These are phyloP conservation scores for Alternaria longipes DNA, from an alignment of 2,329 filamentous ascomycete genomes.

Conservation along the genomic window DNA sequence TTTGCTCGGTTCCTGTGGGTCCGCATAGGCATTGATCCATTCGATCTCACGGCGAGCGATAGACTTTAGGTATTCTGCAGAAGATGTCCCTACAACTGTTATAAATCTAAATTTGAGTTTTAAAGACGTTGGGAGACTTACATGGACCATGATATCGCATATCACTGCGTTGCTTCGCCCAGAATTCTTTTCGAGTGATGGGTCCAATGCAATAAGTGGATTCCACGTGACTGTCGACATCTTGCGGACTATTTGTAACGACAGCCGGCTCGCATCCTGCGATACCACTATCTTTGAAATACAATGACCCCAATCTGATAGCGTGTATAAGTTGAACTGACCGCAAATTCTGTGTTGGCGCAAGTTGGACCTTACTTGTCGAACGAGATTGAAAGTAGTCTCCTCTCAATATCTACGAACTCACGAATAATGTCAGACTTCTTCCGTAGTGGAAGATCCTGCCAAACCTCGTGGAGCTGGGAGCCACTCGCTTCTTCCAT, in stretches of 20 bases:
- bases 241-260: conserved; percentile 27
- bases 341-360: conserved; percentile 30
- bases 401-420: conserved; percentile 42
- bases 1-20: conserved; percentile 34
- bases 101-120: conserved; percentile 13
- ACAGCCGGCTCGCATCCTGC: conserved; percentile 44
- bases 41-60: conserved; percentile 47
- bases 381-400: conserved; percentile 43
- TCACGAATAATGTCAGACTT: conserved; percentile 35
- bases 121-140: conserved; percentile 19
- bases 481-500: conserved; percentile 43
- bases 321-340: conserved; percentile 24
- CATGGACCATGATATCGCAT: conserved; percentile 38
- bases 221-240: conserved; percentile 23
- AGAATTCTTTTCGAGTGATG: conserved; percentile 36
- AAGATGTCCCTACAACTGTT: conserved; percentile 31
- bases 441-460: conserved; percentile 27
- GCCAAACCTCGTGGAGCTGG: conserved; percentile 35
- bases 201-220: conserved; percentile 36
- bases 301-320: conserved; percentile 31
- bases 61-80: conserved; percentile 35
- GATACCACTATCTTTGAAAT: conserved; percentile 32
- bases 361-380: conserved; percentile 26
- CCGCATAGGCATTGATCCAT: conserved; percentile 40
- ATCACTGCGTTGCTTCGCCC: conserved; percentile 31